Percentiles rank a stretch among this genome's conserved stretches.
phyloP scores from a whole-genome alignment of 1,284 basidiomycete genomes.

The Irpex rosettiformis region DNA sequence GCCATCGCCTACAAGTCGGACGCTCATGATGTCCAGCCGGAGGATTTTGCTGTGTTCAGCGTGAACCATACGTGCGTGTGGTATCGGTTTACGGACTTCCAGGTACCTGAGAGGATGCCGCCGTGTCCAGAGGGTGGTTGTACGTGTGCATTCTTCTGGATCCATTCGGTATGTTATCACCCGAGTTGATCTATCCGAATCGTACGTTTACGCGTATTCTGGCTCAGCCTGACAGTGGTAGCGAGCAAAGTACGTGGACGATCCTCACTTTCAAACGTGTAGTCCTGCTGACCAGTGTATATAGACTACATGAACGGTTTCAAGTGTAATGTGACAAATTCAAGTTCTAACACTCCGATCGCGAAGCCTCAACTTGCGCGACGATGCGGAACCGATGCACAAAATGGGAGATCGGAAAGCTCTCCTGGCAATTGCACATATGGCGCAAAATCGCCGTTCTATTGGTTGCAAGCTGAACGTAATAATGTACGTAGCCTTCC shows the following conservation, averaged over 20 bases:
- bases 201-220: not conserved
- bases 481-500: constrained; percentile 28
- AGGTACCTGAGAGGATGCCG: constrained; percentile 65
- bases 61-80: constrained; percentile 75
- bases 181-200: not conserved
- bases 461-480: constrained; percentile 54
- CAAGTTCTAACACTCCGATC: constrained; percentile 49
- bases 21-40: constrained; percentile 52
- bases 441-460: constrained; percentile 63
- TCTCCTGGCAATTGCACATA: constrained; percentile 54
- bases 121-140: constrained; percentile 63
- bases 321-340: constrained; percentile 62
- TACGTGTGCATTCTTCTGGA: constrained; percentile 72
- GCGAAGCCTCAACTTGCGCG: constrained; percentile 29
- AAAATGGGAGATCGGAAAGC: constrained; percentile 21
- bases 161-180: not conserved
- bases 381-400: constrained; percentile 31
- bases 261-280: not conserved
- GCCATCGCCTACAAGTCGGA: constrained; percentile 73
- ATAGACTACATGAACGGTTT: constrained; percentile 77
- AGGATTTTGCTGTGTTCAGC: constrained; percentile 70
- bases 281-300: not conserved
- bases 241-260: constrained; percentile 42
- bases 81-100: constrained; percentile 62
- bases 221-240: constrained; percentile 38